phyloP scores from a whole-genome alignment of 495 filamentous ascomycete genomes.

The Aspergillus leporis region DNA sequence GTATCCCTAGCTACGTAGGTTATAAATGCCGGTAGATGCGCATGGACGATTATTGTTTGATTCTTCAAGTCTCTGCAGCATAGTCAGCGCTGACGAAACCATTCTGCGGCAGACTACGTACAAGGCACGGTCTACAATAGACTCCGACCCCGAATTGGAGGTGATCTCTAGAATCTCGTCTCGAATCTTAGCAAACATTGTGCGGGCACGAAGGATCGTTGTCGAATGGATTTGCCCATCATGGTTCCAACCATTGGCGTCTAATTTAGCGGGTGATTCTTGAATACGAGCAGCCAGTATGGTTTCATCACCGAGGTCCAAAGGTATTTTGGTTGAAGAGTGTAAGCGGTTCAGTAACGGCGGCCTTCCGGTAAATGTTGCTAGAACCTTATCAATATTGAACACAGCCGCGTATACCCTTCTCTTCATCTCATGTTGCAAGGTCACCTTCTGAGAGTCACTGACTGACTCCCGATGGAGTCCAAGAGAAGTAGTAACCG shows the following conservation, averaged over 20 bases:
- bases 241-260: conserved; percentile 6
- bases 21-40: neutral
- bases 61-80: neutral
- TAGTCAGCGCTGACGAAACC: neutral
- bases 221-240: conserved; percentile 2
- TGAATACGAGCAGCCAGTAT: neutral
- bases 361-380: conserved; percentile 8
- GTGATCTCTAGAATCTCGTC: conserved; percentile 8
- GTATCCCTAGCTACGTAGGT: neutral
- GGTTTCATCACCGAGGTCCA: conserved; percentile 9
- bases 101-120: neutral
- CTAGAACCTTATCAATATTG: conserved; percentile 8
- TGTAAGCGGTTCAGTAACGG: conserved; percentile 7
- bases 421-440: conserved; percentile 9
- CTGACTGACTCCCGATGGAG: conserved; percentile 4
- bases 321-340: conserved; percentile 6
- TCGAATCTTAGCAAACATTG: conserved; percentile 12
- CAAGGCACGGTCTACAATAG: neutral
- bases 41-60: neutral
- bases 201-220: conserved; percentile 1
- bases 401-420: conserved; percentile 7
- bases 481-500: neutral
- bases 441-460: conserved; percentile 2
- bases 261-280: neutral
- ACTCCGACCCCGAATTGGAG: neutral